These are phyloP conservation scores for Arachnomyces sp. DNA, from an alignment of 2,329 filamentous ascomycete genomes.

Conservation along the genomic window DNA sequence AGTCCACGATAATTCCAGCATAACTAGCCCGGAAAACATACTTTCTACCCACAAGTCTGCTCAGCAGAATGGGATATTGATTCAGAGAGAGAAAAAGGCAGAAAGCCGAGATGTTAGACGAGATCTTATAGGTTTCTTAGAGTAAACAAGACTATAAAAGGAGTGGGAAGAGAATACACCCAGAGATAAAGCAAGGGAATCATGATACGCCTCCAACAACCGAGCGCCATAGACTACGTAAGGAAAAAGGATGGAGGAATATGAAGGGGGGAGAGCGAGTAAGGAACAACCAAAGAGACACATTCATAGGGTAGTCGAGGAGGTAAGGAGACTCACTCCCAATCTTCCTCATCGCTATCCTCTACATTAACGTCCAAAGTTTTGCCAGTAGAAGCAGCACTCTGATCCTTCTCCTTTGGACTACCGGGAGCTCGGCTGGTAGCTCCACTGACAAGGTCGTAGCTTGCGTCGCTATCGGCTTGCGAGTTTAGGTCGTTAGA, in stretches of 20 bases:
- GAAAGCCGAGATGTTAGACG: neutral
- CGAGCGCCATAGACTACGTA: no score
- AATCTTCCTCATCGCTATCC: conserved; percentile 66
- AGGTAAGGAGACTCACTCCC: conserved; percentile 49
- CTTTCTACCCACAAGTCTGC: no score
- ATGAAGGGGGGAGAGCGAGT: neutral
- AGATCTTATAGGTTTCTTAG: no score
- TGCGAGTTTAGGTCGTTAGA: conserved; percentile 87
- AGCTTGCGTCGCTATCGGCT: conserved; percentile 88
- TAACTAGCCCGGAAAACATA: no score
- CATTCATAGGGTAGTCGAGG: conserved; percentile 4
- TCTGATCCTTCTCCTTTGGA: conserved; percentile 46
- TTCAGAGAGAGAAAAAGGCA: conserved; percentile 10
- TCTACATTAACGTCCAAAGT: conserved; percentile 32
- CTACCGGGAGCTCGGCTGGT: conserved; percentile 68
- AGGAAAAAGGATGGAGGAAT: no score
- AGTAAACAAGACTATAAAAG: no score
- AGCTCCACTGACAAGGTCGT: conserved; percentile 80
- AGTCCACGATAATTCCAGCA: no score
- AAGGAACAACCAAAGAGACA: neutral
- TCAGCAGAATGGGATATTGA: no score
- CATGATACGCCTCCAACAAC: no score
- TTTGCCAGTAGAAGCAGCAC: conserved; percentile 44
- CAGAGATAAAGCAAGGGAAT: no score
- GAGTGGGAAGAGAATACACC: no score